Evolutionary conservation across 164 flowering plant species (phyloP), one percentile per base, ranked within the genome.

Genomic region (Amborella trichopoda): DNA sequence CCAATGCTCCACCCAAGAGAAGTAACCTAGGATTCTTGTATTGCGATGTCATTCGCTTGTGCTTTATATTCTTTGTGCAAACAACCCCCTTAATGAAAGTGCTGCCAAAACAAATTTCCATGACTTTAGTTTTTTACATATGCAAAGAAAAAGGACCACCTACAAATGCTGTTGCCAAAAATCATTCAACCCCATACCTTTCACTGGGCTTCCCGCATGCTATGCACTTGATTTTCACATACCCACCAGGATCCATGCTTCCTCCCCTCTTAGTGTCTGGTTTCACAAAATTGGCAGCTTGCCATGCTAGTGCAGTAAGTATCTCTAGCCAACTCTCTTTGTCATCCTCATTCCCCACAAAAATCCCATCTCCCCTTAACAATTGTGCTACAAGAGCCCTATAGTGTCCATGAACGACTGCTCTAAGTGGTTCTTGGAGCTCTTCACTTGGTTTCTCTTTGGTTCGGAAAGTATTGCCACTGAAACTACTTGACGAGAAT

Each of bases 31-130:
- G 79, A 48, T 72, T 88, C 61, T 62, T 83, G 86, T 76, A 93
- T 44, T 93, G 93, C 47, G 97, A 77, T 44, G 78, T 78, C 99
- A 93, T 93, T 41, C 99, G 85, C 69, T 91, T 91, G 70, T 93
- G 97, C 70, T 85, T 88, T 54, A 93, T 72, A 61, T 93, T 88
- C 61, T 85, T 93, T 50, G 95, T 85, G 71, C 97, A 93, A 53
- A 89, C 97, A 38, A 93, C 75, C 50, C 99, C 99, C 68, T 75
- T 93, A 19, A 93, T 44, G 25, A 88, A 68, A 48, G 72, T 56
- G 68, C 99, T 93, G 93, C 65, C 58, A 40, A 34, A 51, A 23
- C n/a, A 26, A 26, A 50, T 45, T 20, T 23, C 2, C 1, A 34
- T 18, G 3, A 5, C n/a, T 17, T 55, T 26, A 62, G 46, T 43